Base-by-base conservation (phyloP, 768 basidiomycete species). In the Candolleomyces efflorescens region DNA sequence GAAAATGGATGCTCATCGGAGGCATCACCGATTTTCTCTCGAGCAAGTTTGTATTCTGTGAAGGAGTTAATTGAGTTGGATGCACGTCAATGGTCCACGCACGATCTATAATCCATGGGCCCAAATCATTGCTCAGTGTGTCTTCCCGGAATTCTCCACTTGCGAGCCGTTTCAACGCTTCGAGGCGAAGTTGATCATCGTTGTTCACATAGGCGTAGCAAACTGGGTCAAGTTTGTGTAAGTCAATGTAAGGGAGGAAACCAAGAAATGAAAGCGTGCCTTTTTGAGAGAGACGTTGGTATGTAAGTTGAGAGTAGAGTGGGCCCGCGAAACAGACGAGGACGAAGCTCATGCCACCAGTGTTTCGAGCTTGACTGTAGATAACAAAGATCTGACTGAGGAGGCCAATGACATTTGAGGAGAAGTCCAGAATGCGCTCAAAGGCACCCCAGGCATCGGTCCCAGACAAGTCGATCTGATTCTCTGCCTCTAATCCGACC, bases 121-220 rank as follows among this genome's bases (percentile, higher is more conserved):
- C 64, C 18, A 80, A 56, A 44, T 73, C 69, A 2, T 69, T 70
- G 43, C 70, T 73, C 26, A 78, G 73, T 22, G 75, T 69, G 59
- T 78, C 77, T 51, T 75, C 69, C 41, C 71, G 60, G 37, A 71
- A 76, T 15, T 59, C 46, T 0, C 64, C 64, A 3, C 58, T 55
- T 1, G 65, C 68, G 12, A 79, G 60, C 5, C 54, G 56, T 39
- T 64, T 58, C 2, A 79, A 63, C 0, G 73, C 67, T 11, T 68
- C 60, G 67, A 74, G 65, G 1, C 75, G 68, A 17, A 62, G 52
- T 54, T 71, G 70, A 51, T 65, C 55, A 6, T 59, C 15, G 53
- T 77, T 73, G 17, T 66, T 64, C 5, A 71, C 66, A 27, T 71
- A 65, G 2, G 63, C 68, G 18, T 74, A 62, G 56, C 60, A 66